Evolutionary conservation across 129 eudicot genomes (phyloP).

Genomic region (Solidago caesia): DNA sequence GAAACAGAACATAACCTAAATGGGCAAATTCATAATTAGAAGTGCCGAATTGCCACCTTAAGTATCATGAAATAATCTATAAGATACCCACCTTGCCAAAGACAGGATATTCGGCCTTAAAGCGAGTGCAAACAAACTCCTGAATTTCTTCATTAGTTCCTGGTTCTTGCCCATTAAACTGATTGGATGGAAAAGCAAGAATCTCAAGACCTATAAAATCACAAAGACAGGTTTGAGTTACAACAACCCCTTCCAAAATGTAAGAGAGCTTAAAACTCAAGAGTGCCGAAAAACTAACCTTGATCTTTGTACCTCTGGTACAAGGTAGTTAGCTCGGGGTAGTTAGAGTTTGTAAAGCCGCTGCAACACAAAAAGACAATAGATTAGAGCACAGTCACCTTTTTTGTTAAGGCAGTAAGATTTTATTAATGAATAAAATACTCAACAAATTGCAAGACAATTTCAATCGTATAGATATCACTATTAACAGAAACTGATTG

Average conservation of each 20-base stretch:
- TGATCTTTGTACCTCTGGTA: constrained; percentile 83
- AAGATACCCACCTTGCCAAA: constrained; percentile 63
- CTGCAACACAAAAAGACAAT: constrained; percentile 36
- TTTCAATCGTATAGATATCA: neutral
- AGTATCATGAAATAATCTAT: neutral
- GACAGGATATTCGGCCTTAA: constrained; percentile 85
- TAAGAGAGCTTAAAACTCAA: neutral
- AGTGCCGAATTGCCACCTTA: neutral
- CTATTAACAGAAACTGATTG: neutral
- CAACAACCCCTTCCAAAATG: neutral
- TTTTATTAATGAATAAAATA: no score
- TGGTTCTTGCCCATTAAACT: constrained; percentile 92
- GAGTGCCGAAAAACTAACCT: constrained; percentile 41
- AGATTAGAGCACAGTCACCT: neutral
- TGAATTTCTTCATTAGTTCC: constrained; percentile 82
- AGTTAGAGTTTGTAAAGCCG: constrained; percentile 84
- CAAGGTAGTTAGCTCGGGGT: constrained; percentile 73
- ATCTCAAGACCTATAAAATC: constrained; percentile 70
- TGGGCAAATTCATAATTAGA: neutral
- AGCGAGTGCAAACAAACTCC: constrained; percentile 93
- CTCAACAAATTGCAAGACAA: no score
- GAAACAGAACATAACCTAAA: neutral
- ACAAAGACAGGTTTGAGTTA: neutral
- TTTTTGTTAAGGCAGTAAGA: neutral
- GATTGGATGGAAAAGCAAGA: constrained; percentile 95